Evolutionary conservation across 1,284 basidiomycete genomes (phyloP).

Genomic region (Ustilago sp.): DNA sequence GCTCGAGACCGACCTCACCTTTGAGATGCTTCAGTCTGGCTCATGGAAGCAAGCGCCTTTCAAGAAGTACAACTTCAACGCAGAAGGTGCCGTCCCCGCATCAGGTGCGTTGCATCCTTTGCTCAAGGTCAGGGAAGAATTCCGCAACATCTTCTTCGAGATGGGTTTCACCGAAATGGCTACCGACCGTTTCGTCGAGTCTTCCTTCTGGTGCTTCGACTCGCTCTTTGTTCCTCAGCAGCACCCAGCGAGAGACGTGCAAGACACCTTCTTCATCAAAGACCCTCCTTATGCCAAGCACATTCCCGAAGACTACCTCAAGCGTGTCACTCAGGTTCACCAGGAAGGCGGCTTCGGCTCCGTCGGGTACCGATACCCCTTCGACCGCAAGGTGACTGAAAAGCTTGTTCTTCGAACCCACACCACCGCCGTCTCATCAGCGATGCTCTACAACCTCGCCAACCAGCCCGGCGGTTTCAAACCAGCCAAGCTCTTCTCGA

Average conservation of each 20-base stretch:
- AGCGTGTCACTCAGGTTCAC: conserved; percentile 87
- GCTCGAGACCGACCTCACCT: conserved; percentile 96
- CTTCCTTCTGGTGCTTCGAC: conserved; percentile 99
- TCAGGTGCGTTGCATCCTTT: conserved; percentile 95
- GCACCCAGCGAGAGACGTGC: conserved; percentile 96
- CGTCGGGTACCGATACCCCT: conserved; percentile 97
- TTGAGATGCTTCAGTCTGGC: conserved; percentile 86
- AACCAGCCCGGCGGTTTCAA: conserved; percentile 82
- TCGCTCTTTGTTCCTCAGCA: conserved; percentile 98
- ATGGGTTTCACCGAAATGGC: conserved; percentile 99
- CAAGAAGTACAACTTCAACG: conserved; percentile 99
- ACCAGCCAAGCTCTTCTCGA: conserved; percentile 96
- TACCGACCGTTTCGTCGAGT: conserved; percentile 96
- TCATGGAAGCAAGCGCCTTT: conserved; percentile 72
- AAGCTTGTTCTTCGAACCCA: conserved; percentile 95
- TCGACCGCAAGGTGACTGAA: conserved; percentile 88
- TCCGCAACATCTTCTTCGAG: conserved; percentile 97
- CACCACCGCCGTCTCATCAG: conserved; percentile 93
- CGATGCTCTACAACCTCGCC: conserved; percentile 86
- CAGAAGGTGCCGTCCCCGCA: conserved; percentile 86
- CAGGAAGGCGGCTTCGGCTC: conserved; percentile 93
- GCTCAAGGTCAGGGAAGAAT: conserved; percentile 97
- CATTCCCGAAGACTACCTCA: conserved; percentile 87
- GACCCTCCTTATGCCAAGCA: conserved; percentile 84
- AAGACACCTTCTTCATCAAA: conserved; percentile 99